A percentile compares a stretch with the other conserved stretches of the same genome.
Conservation (phyloP, 169 alveolate genomes). For the Eimeria maxima region DNA sequence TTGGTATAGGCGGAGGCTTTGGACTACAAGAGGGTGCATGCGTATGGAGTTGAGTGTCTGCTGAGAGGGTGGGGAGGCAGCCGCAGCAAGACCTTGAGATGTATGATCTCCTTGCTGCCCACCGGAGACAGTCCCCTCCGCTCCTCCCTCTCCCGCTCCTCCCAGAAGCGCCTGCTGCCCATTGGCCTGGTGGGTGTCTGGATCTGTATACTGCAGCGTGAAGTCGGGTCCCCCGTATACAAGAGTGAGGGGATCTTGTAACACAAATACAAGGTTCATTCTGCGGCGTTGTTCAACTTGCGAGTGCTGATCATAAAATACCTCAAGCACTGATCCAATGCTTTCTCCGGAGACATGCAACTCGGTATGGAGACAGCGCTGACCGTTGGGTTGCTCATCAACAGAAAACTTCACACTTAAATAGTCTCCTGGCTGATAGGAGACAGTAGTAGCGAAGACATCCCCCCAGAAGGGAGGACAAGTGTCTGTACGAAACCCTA, state of each 20-base stretch:
- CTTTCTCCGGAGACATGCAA: constrained; percentile 94
- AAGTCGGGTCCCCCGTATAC: constrained; percentile 91
- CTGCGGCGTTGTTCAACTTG: constrained; percentile 92
- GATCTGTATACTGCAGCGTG: constrained; percentile 87
- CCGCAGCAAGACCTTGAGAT: constrained; percentile 36
- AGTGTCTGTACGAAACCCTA: constrained; percentile 91
- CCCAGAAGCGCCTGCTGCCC: constrained; percentile 19
- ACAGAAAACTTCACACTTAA: constrained; percentile 91
- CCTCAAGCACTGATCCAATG: constrained; percentile 95
- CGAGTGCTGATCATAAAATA: constrained; percentile 91
- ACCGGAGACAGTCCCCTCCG: constrained; percentile 33
- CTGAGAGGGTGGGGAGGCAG: constrained; percentile 27
- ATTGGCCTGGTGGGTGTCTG: neutral
- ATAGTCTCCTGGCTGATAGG: constrained; percentile 90
- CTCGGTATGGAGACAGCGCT: constrained; percentile 93
- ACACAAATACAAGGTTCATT: constrained; percentile 93
- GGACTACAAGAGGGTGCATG: constrained; percentile 83
- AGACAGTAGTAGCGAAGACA: constrained; percentile 92
- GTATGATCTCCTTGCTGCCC: neutral
- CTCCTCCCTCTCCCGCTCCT: constrained; percentile 53
- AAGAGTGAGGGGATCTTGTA: constrained; percentile 91
- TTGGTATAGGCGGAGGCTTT: constrained; percentile 86
- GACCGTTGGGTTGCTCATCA: constrained; percentile 87
- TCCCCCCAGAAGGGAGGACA: constrained; percentile 89
- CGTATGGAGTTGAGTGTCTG: constrained; percentile 30